Conservation (phyloP, 495 filamentous ascomycete species). For the Hypoxylon perforatum region DNA sequence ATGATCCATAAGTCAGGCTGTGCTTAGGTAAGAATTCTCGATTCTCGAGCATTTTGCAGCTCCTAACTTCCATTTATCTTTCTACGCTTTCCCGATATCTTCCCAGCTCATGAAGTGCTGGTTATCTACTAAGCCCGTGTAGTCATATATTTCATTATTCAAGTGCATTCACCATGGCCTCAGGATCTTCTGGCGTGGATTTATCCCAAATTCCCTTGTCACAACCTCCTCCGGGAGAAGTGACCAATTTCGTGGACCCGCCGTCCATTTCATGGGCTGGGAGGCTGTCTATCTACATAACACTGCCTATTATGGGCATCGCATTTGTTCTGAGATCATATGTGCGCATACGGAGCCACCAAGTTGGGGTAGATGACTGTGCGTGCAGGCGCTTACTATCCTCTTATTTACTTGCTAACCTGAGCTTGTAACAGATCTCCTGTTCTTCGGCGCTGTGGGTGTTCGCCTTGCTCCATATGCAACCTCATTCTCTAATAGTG, state of each 20-base stretch:
- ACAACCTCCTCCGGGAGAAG: slow-evolving; percentile 9
- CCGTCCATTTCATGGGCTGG: slow-evolving; percentile 2
- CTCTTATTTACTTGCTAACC: neutral
- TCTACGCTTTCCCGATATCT: too few species aligned
- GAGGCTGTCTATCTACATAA: slow-evolving; percentile 11
- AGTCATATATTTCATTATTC: too few species aligned
- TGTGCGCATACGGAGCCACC: slow-evolving; percentile 9
- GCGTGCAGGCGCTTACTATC: neutral
- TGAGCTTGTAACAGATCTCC: neutral
- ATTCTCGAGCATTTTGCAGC: too few species aligned
- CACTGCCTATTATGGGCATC: neutral
- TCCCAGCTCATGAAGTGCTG: too few species aligned
- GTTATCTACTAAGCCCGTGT: too few species aligned
- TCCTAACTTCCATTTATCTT: too few species aligned
- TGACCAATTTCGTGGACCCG: slow-evolving; percentile 13
- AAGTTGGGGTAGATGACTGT: slow-evolving; percentile 1
- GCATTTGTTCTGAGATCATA: slow-evolving; percentile 9
- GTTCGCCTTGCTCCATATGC: too few species aligned
- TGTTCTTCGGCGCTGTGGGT: neutral
- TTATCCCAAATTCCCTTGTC: neutral
- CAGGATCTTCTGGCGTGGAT: neutral
- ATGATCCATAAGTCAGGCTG: too few species aligned
- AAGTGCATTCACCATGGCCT: neutral
- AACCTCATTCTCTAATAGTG: too few species aligned
- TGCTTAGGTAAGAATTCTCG: too few species aligned